These are phyloP conservation scores for Neoascochyta sp. DNA, from an alignment of 2,329 filamentous ascomycete genomes.

Conservation along the genomic window DNA sequence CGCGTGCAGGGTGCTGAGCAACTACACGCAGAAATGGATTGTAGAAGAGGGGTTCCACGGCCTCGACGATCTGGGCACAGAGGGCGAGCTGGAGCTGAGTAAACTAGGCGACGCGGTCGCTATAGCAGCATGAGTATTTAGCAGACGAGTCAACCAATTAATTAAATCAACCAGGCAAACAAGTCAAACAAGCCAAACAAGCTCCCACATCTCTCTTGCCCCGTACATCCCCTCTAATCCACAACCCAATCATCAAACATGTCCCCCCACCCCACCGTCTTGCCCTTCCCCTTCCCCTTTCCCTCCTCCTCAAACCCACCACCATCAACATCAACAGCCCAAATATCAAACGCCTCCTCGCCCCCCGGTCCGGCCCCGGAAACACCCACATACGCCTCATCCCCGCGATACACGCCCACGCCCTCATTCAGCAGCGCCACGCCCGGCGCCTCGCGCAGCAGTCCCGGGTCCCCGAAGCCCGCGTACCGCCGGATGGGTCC, in stretches of 20 bases:
- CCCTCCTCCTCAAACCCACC: background rate
- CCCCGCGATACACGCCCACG: slow-evolving; percentile 11
- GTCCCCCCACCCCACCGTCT: slow-evolving; percentile 1
- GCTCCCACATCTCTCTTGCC: no score
- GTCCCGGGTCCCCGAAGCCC: slow-evolving; percentile 9
- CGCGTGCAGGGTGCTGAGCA: slow-evolving; percentile 74
- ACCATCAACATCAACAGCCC: slow-evolving; percentile 9
- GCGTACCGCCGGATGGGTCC: slow-evolving; percentile 10
- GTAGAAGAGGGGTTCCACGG: slow-evolving; percentile 85
- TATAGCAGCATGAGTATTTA: no score
- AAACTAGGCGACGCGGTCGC: slow-evolving; percentile 13
- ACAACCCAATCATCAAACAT: slow-evolving; percentile 13
- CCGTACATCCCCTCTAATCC: background rate
- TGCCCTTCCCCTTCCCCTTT: background rate
- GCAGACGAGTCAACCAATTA: no score
- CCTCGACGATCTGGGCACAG: slow-evolving; percentile 50
- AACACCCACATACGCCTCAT: slow-evolving; percentile 13
- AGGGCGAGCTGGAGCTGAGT: slow-evolving; percentile 21
- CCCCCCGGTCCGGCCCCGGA: slow-evolving; percentile 6
- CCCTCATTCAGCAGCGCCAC: slow-evolving; percentile 17
- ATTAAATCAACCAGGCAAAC: no score
- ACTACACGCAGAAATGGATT: slow-evolving; percentile 64
- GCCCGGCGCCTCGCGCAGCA: slow-evolving; percentile 3
- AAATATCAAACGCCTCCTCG: slow-evolving; percentile 17
- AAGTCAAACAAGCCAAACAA: no score